Evolutionary conservation across 441 rosid genomes (phyloP).

Genomic region (Geranium incanum): DNA sequence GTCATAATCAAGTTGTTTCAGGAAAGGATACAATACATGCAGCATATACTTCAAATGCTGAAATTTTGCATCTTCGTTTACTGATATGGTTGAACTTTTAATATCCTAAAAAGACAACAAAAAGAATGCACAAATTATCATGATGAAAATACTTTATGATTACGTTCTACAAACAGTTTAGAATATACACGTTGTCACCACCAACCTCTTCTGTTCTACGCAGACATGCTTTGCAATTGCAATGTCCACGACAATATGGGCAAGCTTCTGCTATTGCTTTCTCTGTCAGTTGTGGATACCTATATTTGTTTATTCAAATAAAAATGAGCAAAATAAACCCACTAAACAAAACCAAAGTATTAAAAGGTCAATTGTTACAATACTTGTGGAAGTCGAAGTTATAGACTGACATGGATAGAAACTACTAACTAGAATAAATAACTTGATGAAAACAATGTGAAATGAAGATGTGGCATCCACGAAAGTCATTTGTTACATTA

Average conservation of each 20-base stretch:
- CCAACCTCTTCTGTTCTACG: conserved; percentile 11
- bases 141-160: background rate
- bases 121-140: background rate
- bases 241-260: conserved; percentile 25
- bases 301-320: background rate
- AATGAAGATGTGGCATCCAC: too few species aligned
- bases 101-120: background rate
- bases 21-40: conserved; percentile 19
- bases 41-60: conserved; percentile 17
- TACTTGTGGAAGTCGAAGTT: background rate
- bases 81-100: background rate
- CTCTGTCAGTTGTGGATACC: conserved; percentile 20
- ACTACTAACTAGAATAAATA: too few species aligned
- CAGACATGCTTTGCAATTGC: conserved; percentile 27
- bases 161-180: background rate
- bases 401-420: background rate
- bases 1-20: conserved; percentile 17
- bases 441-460: too few species aligned
- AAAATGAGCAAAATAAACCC: conserved; percentile 2
- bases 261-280: conserved; percentile 22
- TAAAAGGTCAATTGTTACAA: background rate
- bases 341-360: background rate
- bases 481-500: too few species aligned
- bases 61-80: background rate
- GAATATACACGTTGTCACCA: background rate